Evolutionary conservation across 805 yeast genomes (phyloP).

Genomic region (Teunomyces kruisii): DNA sequence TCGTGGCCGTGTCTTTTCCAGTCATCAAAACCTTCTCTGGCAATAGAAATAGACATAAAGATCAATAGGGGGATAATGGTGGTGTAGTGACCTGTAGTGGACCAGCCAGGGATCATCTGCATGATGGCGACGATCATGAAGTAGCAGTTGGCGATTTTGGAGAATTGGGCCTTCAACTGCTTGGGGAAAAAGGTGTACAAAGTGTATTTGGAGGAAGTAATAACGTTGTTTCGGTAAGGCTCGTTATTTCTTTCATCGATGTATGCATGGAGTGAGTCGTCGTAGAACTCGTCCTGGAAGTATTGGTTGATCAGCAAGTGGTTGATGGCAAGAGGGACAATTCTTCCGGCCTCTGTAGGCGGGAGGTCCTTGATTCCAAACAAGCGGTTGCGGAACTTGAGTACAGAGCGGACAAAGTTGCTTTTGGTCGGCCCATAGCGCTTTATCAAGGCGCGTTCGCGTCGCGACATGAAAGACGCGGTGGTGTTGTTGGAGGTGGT

Average conservation of each 20-base stretch:
- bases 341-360: constrained; percentile 68
- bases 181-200: constrained; percentile 80
- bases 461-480: constrained; percentile 18
- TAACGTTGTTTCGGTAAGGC: constrained; percentile 64
- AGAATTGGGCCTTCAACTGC: constrained; percentile 86
- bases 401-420: constrained; percentile 13
- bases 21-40: constrained; percentile 93
- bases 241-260: constrained; percentile 68
- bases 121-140: constrained; percentile 86
- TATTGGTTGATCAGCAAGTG: constrained; percentile 31
- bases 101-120: constrained; percentile 97
- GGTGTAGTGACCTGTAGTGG: constrained; percentile 93
- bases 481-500: constrained; percentile 14
- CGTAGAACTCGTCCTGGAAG: constrained; percentile 30
- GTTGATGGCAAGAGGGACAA: constrained; percentile 62
- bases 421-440: constrained; percentile 11
- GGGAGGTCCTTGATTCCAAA: constrained; percentile 48
- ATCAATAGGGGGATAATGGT: constrained; percentile 87
- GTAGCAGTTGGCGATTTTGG: constrained; percentile 88
- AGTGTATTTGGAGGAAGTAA: constrained; percentile 87
- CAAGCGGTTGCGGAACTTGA: constrained; percentile 32
- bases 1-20: constrained; percentile 84
- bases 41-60: constrained; percentile 85
- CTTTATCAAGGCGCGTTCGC: constrained; percentile 13
- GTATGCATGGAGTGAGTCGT: constrained; percentile 27